A percentile compares a stretch with the other conserved stretches of the same genome.
These are phyloP conservation scores for Umbilicus rupestris DNA, from an alignment of 164 flowering plant species.

Conservation along the genomic window DNA sequence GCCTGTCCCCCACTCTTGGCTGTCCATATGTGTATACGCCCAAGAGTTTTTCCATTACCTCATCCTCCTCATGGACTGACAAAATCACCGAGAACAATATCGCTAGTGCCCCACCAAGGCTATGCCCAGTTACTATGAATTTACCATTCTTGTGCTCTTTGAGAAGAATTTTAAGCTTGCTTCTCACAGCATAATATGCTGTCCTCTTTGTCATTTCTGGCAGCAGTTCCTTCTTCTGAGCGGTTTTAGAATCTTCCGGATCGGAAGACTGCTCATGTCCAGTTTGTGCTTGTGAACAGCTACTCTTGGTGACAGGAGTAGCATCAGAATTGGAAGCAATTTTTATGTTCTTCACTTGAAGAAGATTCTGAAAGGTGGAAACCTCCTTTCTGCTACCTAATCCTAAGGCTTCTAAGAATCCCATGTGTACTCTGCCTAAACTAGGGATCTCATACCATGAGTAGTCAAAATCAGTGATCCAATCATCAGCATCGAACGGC, in stretches of 20 bases:
- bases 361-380: constrained; percentile 37
- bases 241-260: constrained; percentile 8
- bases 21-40: constrained; percentile 73
- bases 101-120: constrained; percentile 79
- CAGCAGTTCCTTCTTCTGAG: too few species aligned
- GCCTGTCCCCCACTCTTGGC: constrained; percentile 52
- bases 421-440: constrained; percentile 66
- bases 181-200: constrained; percentile 49
- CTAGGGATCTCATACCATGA: constrained; percentile 74
- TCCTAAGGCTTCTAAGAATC: constrained; percentile 65
- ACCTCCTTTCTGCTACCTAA: constrained; percentile 51
- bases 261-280: not conserved
- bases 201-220: constrained; percentile 33
- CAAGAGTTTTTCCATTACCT: constrained; percentile 36
- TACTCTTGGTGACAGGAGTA: too few species aligned
- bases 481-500: constrained; percentile 73
- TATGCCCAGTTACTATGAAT: constrained; percentile 70
- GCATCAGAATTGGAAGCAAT: not conserved
- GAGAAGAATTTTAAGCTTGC: constrained; percentile 40
- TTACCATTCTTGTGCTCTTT: constrained; percentile 49
- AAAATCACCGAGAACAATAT: constrained; percentile 55
- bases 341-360: constrained; percentile 15
- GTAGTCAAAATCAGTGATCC: constrained; percentile 71
- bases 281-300: not conserved
- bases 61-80: constrained; percentile 41